Base-by-base conservation (phyloP, 305 asterid genomes). In the Fraxinus greggii region DNA sequence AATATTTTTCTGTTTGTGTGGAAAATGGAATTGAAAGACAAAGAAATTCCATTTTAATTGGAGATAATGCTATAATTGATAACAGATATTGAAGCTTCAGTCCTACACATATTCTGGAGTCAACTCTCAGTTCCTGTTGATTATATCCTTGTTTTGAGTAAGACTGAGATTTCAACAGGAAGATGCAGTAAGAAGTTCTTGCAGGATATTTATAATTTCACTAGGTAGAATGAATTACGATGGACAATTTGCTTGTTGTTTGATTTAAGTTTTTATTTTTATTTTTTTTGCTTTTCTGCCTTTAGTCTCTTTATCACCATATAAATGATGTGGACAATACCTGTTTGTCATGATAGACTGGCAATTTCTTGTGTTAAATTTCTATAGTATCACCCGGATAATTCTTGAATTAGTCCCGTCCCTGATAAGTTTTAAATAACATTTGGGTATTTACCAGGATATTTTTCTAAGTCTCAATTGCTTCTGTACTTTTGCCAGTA, bases 401-500 rank as follows among this genome's bases (percentile, higher is more conserved):
- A 24, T 72, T 77, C 74, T 72, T 69, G 63, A 65, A 26, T 26
- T 23, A 4, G 35, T 83, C 51, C 42, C 31, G 32, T 80, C 75
- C 76, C 54, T 38, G 29, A 59, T 48, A 54, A 72, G 61, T 67
- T 79, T 56, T 78, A 21, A 79, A 23, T 54, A 38, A 63, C 74
- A 79, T 59, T 78, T 48, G 67, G 81, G 61, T 61, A 63, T 79
- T 70, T 81, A 29, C 61, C 24, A n/a, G 51, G 72, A 69, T 42
- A 33, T 35, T 79, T 78, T 69, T 75, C 19, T 67, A 74, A 80
- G 73, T n/a, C 23, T 45, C 75, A 40, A 82, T 69, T 24, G 26
- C 72, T 45, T 79, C 77, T 84, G 85, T 26, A 69, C 77, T 84
- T 88, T 70, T 81, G 75, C 73, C 81, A 96, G 99, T 87, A 92